Conservation (phyloP, 208 protist species). For the Histomonas meleagridis region DNA sequence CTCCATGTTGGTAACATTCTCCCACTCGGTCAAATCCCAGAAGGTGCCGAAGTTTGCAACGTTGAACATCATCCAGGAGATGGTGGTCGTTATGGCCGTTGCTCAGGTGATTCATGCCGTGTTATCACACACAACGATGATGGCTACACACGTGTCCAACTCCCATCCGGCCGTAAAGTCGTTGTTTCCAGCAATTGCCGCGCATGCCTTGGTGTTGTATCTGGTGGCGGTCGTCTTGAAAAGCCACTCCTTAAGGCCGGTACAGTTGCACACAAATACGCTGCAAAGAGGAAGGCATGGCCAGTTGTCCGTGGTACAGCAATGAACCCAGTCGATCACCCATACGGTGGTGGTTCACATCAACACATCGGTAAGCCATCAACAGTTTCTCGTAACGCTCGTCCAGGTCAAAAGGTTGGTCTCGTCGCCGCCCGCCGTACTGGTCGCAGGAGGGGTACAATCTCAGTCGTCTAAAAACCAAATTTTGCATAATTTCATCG, state of each 20-base stretch:
- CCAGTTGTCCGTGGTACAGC: slow-evolving; percentile 90
- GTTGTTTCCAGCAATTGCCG: slow-evolving; percentile 71
- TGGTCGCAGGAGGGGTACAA: slow-evolving; percentile 59
- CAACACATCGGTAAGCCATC: slow-evolving; percentile 92
- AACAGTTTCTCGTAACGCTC: slow-evolving; percentile 54
- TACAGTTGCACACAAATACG: slow-evolving; percentile 86
- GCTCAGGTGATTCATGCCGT: slow-evolving; percentile 61
- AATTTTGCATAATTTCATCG: too few species aligned
- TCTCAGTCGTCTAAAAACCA: background rate
- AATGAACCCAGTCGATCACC: slow-evolving; percentile 87
- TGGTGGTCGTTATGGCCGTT: slow-evolving; percentile 75
- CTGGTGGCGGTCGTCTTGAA: slow-evolving; percentile 93
- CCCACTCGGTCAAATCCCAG: slow-evolving; percentile 80
- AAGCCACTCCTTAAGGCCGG: slow-evolving; percentile 98
- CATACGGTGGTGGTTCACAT: slow-evolving; percentile 99
- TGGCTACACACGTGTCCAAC: slow-evolving; percentile 79
- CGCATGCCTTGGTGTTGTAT: slow-evolving; percentile 91
- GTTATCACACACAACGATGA: slow-evolving; percentile 75
- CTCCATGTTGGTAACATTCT: slow-evolving; percentile 84
- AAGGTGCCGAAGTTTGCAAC: slow-evolving; percentile 79
- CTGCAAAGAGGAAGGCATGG: slow-evolving; percentile 92
- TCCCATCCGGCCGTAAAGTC: slow-evolving; percentile 95
- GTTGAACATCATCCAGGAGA: slow-evolving; percentile 85
- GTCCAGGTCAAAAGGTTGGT: slow-evolving; percentile 90
- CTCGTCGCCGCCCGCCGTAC: slow-evolving; percentile 94